Evolutionary conservation across 805 yeast genomes (phyloP), one percentile per base, ranked within the genome.

Genomic region (Yarrowia bubula): DNA sequence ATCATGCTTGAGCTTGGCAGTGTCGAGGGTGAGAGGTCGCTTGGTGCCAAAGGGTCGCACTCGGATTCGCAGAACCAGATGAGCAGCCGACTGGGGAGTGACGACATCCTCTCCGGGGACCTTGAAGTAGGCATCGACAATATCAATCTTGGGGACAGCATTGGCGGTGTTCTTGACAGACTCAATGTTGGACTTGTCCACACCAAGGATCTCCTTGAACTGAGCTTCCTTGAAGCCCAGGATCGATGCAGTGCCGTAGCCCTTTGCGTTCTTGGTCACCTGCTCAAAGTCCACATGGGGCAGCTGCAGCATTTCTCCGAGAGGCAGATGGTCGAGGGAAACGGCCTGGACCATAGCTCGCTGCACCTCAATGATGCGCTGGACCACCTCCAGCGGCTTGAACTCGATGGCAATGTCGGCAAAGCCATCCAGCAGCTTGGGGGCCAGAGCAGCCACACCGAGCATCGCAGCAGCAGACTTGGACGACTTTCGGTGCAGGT

Each of bases 81-180:
- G 92, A 8, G 90, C 86, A 57, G 83, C 82, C 1, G 98, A 84
- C 31, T 83, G 81, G 32, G 97, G 88, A 0, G 92, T 84, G 33
- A 89, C 86, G 35, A 78, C 78, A 14, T 76, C 73, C 78, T 92
- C 98, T 38, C 98, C 98, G 3, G 97, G 93, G 47, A 93, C 97
- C 68, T 83, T 81, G 77, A 91, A 91, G 66, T 83, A 84, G 47
- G 96, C 87, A 61, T 83, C 84, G 33, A 92, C 69, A 14, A 92
- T 78, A 71, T 87, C 84, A 58, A 92, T 75, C 51, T 80, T 76
- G 47, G 98, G 97, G 38, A 92, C 83, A 37, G 81, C 78, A 2
- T 82, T 73, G 44, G 69, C 71, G 18, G 48, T 50, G 44, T 35
- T 48, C 10, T 47, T 61, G 22, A 61, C 46, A 14, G 38, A 15